phyloP scores from a whole-genome alignment of 2,329 filamentous ascomycete genomes.

The Colletotrichum orchidophilum region DNA sequence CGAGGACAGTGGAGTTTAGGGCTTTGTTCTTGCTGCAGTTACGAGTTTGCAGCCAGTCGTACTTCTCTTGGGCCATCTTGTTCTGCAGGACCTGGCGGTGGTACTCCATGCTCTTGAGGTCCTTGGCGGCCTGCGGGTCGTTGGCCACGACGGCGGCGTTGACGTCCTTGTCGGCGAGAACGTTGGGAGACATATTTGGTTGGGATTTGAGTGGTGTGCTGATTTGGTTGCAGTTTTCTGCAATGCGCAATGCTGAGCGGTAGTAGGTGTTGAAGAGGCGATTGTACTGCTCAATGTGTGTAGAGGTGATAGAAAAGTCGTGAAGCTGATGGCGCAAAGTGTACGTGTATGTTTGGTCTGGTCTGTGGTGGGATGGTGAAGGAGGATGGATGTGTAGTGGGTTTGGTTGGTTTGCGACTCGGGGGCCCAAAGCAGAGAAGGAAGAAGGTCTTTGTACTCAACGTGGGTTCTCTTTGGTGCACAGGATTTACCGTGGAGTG shows the following conservation, averaged over 20 bases:
- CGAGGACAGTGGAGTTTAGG: slow-evolving; percentile 24
- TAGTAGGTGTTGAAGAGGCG: neutral
- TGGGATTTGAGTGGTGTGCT: neutral
- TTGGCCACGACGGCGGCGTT: slow-evolving; percentile 60
- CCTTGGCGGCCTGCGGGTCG: slow-evolving; percentile 47
- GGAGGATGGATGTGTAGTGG: slow-evolving; percentile 2
- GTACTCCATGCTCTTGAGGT: slow-evolving; percentile 77
- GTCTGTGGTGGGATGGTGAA: neutral
- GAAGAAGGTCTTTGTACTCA: slow-evolving; percentile 33
- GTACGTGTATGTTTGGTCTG: neutral
- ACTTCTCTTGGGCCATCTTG: slow-evolving; percentile 76
- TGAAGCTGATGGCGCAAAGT: neutral
- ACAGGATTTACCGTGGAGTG: slow-evolving; percentile 23
- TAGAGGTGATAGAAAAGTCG: neutral
- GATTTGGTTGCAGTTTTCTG: neutral
- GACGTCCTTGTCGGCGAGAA: slow-evolving; percentile 73
- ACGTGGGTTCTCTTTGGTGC: neutral
- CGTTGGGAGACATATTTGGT: slow-evolving; percentile 63
- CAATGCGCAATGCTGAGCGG: slow-evolving; percentile 3
- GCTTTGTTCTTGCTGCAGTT: neutral
- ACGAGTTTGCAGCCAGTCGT: slow-evolving; percentile 35
- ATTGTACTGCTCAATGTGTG: neutral
- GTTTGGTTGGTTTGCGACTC: slow-evolving; percentile 9
- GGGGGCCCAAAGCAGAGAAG: slow-evolving; percentile 14
- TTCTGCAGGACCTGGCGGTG: slow-evolving; percentile 79